phyloP scores from a whole-genome alignment of 1,139 yeast species.

The Ogataea hybrid region DNA sequence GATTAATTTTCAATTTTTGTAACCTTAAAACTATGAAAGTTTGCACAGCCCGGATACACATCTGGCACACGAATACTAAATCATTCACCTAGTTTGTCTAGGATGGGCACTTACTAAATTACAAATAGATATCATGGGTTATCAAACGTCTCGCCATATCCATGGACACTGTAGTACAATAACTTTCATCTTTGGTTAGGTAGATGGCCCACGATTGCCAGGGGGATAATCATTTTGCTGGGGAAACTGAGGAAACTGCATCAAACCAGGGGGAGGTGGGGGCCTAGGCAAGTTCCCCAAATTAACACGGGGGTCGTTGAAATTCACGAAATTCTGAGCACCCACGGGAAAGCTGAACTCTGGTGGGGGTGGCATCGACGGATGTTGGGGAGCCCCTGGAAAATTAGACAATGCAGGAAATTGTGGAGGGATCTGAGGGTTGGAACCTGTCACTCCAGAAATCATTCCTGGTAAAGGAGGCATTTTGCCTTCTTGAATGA shows the following conservation, averaged over 20 bases:
- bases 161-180: too few species aligned
- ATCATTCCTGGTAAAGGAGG: conserved; percentile 24
- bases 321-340: neutral
- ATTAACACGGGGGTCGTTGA: neutral
- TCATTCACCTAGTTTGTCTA: too few species aligned
- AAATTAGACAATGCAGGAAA: conserved; percentile 6
- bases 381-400: neutral
- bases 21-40: too few species aligned
- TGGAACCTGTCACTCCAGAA: conserved; percentile 4
- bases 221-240: neutral
- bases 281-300: neutral
- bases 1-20: too few species aligned
- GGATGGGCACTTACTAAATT: too few species aligned
- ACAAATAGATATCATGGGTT: too few species aligned
- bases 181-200: too few species aligned
- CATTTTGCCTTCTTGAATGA: conserved; percentile 23
- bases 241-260: conserved; percentile 10
- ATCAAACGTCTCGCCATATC: too few species aligned
- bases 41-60: too few species aligned
- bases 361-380: conserved; percentile 6
- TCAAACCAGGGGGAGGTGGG: conserved; percentile 10
- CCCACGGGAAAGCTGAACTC: conserved; percentile 5
- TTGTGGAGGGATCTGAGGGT: conserved; percentile 8
- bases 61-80: too few species aligned
- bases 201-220: neutral